Evolutionary conservation across 805 yeast species (phyloP), one percentile per base, ranked within the genome.

Genomic region (Barnettozyma siamensis): DNA sequence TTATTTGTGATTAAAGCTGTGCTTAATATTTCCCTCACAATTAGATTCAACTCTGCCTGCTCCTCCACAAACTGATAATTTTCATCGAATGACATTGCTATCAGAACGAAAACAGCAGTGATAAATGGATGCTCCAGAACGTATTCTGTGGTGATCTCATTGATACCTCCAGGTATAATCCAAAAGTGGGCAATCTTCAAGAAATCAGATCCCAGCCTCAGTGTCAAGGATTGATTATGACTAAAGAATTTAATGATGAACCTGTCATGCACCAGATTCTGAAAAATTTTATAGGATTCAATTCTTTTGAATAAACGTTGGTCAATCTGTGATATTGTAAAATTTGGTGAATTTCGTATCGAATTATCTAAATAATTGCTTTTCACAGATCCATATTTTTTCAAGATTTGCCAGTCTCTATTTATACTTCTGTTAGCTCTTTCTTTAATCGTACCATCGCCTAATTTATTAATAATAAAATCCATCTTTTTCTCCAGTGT

Each of bases 151-250:
- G 69, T 64, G 11, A 76, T 66, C 26, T 66, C 67, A 29, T 66
- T 72, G n/a, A 75, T 65, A 5, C 80, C 81, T 10, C 80, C 81
- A 2, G 82, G 82, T 5, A 76, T 71, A 34, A 78, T 75, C 79
- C 81, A 78, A 51, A 72, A 74, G 50, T 75, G 80, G 3, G 82
- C 75, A 33, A 69, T 70, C 15, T 66, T 69, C 29, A 76, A 54
- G 45, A 76, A 78, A 21, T 70, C 69, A 42, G 66, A 64, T 0
- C 75, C 70, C 24, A 77, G 52, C 33, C 62, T 58, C 7, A 73
- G 57, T 47, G 78, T 73, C 6, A 76, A 53, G 9, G 50, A 46
- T 44, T 66, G 68, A 47, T 76, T 64, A 11, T 65, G 56, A 26
- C 63, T 59, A 48, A 70, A 76, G 56, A 75, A 76, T 35, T 60